phyloP scores from a whole-genome alignment of 2,329 filamentous ascomycete species.

The Ascocoryne sarcoides region DNA sequence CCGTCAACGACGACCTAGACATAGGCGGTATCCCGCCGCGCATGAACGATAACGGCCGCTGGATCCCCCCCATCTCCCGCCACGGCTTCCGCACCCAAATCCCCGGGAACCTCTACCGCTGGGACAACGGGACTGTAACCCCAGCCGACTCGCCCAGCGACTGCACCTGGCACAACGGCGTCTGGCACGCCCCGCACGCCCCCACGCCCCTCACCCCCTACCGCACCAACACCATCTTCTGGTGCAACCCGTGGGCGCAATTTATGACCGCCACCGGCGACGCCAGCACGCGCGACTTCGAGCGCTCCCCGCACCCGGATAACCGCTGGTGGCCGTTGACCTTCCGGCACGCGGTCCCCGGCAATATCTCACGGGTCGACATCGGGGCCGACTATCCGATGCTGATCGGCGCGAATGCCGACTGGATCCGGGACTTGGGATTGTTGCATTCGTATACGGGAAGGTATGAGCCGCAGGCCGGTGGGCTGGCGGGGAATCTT shows the following conservation, averaged over 20 bases:
- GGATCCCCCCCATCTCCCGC: slow-evolving; percentile 15
- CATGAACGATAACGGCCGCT: slow-evolving; percentile 9
- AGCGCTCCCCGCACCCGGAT: not conserved
- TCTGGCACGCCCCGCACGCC: not conserved
- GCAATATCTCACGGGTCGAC: not conserved
- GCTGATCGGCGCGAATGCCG: slow-evolving; percentile 7
- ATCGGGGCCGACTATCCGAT: not conserved
- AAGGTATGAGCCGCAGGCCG: not conserved
- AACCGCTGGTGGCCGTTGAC: slow-evolving; percentile 11
- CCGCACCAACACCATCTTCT: slow-evolving; percentile 12
- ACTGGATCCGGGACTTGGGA: slow-evolving; percentile 14
- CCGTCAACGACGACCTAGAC: slow-evolving; percentile 29
- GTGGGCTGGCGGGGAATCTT: slow-evolving; percentile 17
- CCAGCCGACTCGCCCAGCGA: not conserved
- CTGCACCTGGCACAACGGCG: slow-evolving; percentile 1
- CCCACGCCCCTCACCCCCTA: slow-evolving; percentile 5
- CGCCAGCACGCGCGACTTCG: slow-evolving; percentile 5
- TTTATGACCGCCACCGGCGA: slow-evolving; percentile 10
- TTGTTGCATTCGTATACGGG: slow-evolving; percentile 7
- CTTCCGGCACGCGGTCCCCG: slow-evolving; percentile 12
- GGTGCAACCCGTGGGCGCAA: slow-evolving; percentile 11
- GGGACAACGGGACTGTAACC: slow-evolving; percentile 4
- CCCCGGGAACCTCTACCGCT: slow-evolving; percentile 19
- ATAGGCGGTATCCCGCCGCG: not conserved
- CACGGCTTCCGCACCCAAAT: slow-evolving; percentile 13